Conservation (phyloP, 2,329 filamentous ascomycete species). For the Claviceps paspali region DNA sequence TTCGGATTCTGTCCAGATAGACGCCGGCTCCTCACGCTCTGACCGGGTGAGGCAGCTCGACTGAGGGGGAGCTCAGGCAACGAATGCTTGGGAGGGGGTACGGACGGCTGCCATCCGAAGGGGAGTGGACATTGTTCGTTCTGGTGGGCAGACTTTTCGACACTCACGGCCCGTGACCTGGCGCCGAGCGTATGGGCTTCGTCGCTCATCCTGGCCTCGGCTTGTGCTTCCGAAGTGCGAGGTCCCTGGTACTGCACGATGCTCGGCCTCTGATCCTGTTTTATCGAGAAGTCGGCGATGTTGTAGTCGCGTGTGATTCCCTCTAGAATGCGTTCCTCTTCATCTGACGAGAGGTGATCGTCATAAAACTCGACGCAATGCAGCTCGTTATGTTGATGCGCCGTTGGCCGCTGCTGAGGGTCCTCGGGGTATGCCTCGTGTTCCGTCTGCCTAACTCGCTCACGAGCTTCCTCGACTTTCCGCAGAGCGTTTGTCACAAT, state of each 20-base stretch:
- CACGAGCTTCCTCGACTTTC: slow-evolving; percentile 60
- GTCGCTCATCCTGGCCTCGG: slow-evolving; percentile 64
- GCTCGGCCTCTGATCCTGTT: slow-evolving; percentile 33
- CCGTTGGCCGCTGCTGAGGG: slow-evolving; percentile 13
- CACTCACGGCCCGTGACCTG: slow-evolving; percentile 48
- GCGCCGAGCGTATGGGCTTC: slow-evolving; percentile 26
- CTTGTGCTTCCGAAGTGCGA: slow-evolving; percentile 59
- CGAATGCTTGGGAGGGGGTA: slow-evolving; percentile 34
- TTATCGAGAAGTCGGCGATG: slow-evolving; percentile 67
- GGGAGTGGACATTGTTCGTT: slow-evolving; percentile 5
- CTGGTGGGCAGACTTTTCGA: slow-evolving; percentile 33
- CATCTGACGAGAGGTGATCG: slow-evolving; percentile 43
- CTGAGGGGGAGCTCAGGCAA: slow-evolving; percentile 28
- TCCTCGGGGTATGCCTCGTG: slow-evolving; percentile 37
- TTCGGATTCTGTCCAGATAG: slow-evolving; percentile 68
- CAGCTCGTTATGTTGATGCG: slow-evolving; percentile 13
- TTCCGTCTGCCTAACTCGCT: slow-evolving; percentile 59
- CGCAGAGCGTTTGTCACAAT: slow-evolving; percentile 41
- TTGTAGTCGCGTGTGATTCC: slow-evolving; percentile 76
- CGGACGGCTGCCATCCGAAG: slow-evolving; percentile 13
- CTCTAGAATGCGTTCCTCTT: slow-evolving; percentile 67
- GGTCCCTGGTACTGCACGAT: slow-evolving; percentile 33
- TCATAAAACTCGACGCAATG: slow-evolving; percentile 43
- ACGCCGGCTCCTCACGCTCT: slow-evolving; percentile 56
- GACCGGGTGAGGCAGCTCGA: slow-evolving; percentile 17